Evolutionary conservation across 2,329 filamentous ascomycete species (phyloP).

Genomic region (Venturia effusa): DNA sequence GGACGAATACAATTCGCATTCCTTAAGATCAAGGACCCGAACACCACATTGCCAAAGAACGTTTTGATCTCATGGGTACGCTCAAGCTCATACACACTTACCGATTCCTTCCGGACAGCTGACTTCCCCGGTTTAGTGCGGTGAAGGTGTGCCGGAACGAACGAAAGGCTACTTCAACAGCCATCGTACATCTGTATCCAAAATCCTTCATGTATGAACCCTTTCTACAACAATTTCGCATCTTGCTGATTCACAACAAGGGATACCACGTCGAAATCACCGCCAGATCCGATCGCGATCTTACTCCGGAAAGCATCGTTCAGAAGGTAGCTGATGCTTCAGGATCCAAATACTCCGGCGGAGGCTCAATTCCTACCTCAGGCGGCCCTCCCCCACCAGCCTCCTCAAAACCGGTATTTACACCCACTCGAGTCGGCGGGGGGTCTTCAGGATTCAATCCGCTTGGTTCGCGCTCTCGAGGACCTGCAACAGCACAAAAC

Average conservation of each 20-base stretch:
- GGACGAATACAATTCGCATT: constrained; percentile 95
- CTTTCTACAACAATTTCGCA: neutral
- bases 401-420: constrained; percentile 85
- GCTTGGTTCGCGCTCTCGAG: constrained; percentile 52
- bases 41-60: constrained; percentile 78
- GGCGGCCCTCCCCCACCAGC: constrained; percentile 56
- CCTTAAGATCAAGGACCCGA: constrained; percentile 91
- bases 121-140: constrained; percentile 50
- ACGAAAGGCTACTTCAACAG: constrained; percentile 98
- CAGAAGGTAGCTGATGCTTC: constrained; percentile 93
- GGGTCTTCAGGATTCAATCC: constrained; percentile 51
- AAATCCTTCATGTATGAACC: constrained; percentile 64
- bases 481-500: constrained; percentile 38
- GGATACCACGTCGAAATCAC: constrained; percentile 98
- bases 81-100: neutral
- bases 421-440: constrained; percentile 56
- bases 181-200: constrained; percentile 79
- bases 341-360: constrained; percentile 81
- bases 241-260: constrained; percentile 21
- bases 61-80: constrained; percentile 80
- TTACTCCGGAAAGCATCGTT: constrained; percentile 78
- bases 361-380: constrained; percentile 44
- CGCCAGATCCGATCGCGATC: constrained; percentile 79
- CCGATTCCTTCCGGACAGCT: neutral
- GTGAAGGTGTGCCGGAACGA: constrained; percentile 92